Conservation (phyloP, 179 eudicot genomes). For the Beta lomatogona region DNA sequence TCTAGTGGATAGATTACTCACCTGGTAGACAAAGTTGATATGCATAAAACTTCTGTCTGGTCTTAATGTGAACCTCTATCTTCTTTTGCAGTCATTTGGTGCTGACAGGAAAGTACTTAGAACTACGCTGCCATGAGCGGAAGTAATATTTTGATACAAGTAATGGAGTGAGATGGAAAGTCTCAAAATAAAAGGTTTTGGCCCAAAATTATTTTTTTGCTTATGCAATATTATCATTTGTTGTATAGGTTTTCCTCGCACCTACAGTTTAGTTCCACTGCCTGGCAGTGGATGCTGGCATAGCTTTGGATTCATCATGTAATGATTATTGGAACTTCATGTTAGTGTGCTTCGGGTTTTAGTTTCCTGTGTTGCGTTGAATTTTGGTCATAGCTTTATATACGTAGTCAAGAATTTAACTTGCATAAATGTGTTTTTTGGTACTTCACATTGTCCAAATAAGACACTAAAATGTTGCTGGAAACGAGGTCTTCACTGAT, state of each 20-base stretch:
- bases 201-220: conserved; percentile 26
- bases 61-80: background rate
- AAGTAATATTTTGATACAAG: background rate
- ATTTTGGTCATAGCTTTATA: conserved; percentile 6
- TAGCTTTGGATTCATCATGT: background rate
- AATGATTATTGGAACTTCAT: conserved; percentile 14
- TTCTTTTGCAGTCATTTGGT: conserved; percentile 67
- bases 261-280: conserved; percentile 10
- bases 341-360: background rate
- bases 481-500: background rate
- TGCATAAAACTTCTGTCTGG: background rate
- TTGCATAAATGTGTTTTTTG: background rate
- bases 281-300: conserved; percentile 17
- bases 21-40: background rate
- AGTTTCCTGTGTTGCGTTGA: background rate
- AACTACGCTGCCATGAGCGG: conserved; percentile 54
- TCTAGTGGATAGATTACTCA: no score
- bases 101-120: conserved; percentile 81
- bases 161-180: conserved; percentile 11
- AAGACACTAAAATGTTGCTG: background rate
- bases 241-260: conserved; percentile 32
- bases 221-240: conserved; percentile 9
- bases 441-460: background rate
- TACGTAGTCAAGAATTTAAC: background rate
- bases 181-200: conserved; percentile 26